Base-by-base conservation (phyloP, 2,329 filamentous ascomycete genomes). In the Cladosporium sp. region DNA sequence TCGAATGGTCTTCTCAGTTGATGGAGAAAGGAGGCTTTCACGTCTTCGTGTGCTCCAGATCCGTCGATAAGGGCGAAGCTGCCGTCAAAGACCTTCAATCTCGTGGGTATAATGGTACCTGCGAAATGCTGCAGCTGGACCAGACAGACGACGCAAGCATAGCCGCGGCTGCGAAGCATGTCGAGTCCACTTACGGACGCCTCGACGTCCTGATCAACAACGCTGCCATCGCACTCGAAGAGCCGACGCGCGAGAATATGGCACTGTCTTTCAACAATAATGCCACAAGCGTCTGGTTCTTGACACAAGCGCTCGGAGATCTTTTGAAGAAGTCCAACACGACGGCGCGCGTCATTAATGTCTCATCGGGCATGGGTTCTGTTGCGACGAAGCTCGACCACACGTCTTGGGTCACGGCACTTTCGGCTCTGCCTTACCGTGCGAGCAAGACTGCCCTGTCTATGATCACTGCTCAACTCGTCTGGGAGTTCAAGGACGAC, bases 1-100 rank as follows among this genome's bases (percentile, higher is more conserved):
- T 74, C 38, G 75, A 84, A 56, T 73, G 71, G 3, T 74, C 82
- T 46, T 80, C 77, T 53, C 74, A 77, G 1, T 67, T 84, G 0
- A 66, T 74, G 32, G 55, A 67, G 14, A 49, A 51, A 11, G 66
- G 67, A n/a, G n/a, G 72, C 2, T 83, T 83, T 61, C 70, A 74
- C 16, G 70, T 85, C 43, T 62, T 83, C 19, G 61, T 85, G 2
- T 80, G 79, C 19, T 72, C 72, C 31, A 76, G 81, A 1, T 72
- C 71, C 1, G 28, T 74, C 0, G 66, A 70, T 1, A 82, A 81
- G 48, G 80, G 72, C 8, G 63, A 78, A 1, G 62, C 60, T 1
- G 79, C 78, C 7, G 69, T 76, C 19, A 52, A 64, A 1, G 56
- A 66, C 1, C 57, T 79, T 2, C 58, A 67, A 22, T 50, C 48